These are phyloP conservation scores for Fusarium sp. DNA, from an alignment of 2,329 filamentous ascomycete species.

Conservation along the genomic window DNA sequence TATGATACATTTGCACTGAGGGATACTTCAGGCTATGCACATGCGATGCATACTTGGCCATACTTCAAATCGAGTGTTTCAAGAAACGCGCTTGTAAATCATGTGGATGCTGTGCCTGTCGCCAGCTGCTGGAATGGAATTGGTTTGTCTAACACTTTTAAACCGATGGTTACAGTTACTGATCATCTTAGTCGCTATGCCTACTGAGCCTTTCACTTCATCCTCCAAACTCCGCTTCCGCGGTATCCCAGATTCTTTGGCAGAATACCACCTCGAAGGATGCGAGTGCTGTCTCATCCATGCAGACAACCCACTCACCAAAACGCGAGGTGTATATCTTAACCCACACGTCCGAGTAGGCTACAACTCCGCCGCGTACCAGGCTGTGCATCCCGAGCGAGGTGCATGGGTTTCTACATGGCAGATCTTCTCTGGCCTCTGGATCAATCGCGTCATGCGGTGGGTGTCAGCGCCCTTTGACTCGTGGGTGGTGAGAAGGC, in stretches of 20 bases:
- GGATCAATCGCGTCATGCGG: slow-evolving; percentile 67
- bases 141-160: slow-evolving; percentile 40
- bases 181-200: slow-evolving; percentile 58
- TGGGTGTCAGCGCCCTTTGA: slow-evolving; percentile 53
- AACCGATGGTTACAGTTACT: slow-evolving; percentile 8
- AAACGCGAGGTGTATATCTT: slow-evolving; percentile 69
- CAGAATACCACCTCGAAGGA: slow-evolving; percentile 74
- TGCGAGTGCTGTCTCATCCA: slow-evolving; percentile 85
- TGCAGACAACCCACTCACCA: slow-evolving; percentile 73
- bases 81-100: slow-evolving; percentile 64
- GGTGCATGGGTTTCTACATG: slow-evolving; percentile 61
- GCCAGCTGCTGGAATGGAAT: slow-evolving; percentile 62
- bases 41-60: slow-evolving; percentile 68
- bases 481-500: slow-evolving; percentile 52
- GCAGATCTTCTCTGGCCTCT: slow-evolving; percentile 66
- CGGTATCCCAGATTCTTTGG: slow-evolving; percentile 72
- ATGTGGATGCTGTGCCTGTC: slow-evolving; percentile 60
- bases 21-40: slow-evolving; percentile 63
- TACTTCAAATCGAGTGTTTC: slow-evolving; percentile 67
- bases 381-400: slow-evolving; percentile 57
- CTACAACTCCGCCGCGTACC: slow-evolving; percentile 68
- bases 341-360: slow-evolving; percentile 78
- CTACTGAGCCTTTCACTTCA: slow-evolving; percentile 67
- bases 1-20: slow-evolving; percentile 74
- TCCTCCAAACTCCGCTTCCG: slow-evolving; percentile 68